phyloP scores from a whole-genome alignment of 2,329 filamentous ascomycete species.

The Annulohypoxylon truncatum region DNA sequence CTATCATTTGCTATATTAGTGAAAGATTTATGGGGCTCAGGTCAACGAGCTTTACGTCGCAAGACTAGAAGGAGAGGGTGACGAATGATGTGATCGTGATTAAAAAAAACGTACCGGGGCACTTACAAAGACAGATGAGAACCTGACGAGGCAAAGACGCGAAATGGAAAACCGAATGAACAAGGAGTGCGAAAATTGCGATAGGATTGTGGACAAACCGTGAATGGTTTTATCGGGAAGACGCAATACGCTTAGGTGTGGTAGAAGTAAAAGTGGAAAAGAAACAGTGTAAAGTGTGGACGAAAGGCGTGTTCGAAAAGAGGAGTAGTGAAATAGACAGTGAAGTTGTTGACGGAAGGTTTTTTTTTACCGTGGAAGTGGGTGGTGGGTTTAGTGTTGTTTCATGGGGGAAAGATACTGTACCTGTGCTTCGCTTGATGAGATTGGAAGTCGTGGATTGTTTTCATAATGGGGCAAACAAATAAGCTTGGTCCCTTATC shows the following conservation, averaged over 20 bases:
- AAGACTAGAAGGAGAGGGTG: neutral
- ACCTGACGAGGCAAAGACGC: no score
- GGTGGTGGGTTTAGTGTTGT: conserved; percentile 22
- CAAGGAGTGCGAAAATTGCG: neutral
- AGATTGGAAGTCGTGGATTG: conserved; percentile 32
- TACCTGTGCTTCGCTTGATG: conserved; percentile 7
- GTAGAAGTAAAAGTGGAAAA: neutral
- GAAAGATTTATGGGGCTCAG: neutral
- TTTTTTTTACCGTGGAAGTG: neutral
- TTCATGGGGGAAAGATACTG: conserved; percentile 19
- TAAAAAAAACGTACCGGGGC: neutral
- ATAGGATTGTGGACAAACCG: neutral
- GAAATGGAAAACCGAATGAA: neutral
- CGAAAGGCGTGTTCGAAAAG: neutral
- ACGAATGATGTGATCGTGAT: neutral
- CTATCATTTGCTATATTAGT: neutral
- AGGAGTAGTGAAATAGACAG: neutral
- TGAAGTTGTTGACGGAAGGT: neutral
- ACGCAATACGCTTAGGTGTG: neutral
- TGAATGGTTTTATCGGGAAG: conserved; percentile 2
- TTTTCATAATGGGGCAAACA: conserved; percentile 26
- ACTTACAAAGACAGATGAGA: neutral
- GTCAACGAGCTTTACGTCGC: neutral
- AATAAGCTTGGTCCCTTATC: conserved; percentile 12
- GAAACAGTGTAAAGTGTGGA: neutral